Percentiles rank a stretch among this genome's conserved stretches.
Evolutionary conservation across 306 rosid species (phyloP).

Genomic region (Corylus heterophylla): DNA sequence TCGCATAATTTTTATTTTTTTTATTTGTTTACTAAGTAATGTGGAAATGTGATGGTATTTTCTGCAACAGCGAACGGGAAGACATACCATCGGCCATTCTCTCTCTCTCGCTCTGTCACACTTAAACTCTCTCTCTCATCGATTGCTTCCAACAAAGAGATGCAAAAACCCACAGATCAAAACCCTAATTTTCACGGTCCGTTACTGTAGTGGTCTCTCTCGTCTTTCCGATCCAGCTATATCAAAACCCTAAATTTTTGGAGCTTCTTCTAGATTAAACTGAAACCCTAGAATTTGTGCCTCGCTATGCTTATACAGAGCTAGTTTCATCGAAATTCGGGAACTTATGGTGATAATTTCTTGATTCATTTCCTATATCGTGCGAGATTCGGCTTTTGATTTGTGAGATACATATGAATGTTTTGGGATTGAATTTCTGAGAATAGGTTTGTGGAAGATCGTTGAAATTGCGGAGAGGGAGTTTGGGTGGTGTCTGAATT

Average conservation of each 20-base stretch:
- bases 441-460: conserved; percentile 9
- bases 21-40: neutral
- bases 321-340: conserved; percentile 24
- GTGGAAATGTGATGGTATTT: conserved; percentile 18
- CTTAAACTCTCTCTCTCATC: conserved; percentile 29
- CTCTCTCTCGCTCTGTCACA: conserved; percentile 14
- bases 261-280: conserved; percentile 39
- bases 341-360: conserved; percentile 20
- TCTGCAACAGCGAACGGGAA: conserved; percentile 16
- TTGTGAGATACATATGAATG: conserved; percentile 28
- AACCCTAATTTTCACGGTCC: conserved; percentile 6
- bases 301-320: conserved; percentile 28
- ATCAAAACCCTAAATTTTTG: conserved; percentile 56
- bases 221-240: conserved; percentile 48
- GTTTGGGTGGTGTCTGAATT: conserved; percentile 30
- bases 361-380: neutral
- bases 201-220: conserved; percentile 22
- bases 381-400: conserved; percentile 29
- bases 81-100: neutral
- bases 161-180: conserved; percentile 19
- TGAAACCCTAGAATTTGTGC: conserved; percentile 38
- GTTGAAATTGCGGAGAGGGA: conserved; percentile 28
- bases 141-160: conserved; percentile 33
- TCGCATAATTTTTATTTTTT: neutral
- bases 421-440: conserved; percentile 24